Base-by-base conservation (phyloP, 768 basidiomycete species). In the Hydnomerulius pinastri region DNA sequence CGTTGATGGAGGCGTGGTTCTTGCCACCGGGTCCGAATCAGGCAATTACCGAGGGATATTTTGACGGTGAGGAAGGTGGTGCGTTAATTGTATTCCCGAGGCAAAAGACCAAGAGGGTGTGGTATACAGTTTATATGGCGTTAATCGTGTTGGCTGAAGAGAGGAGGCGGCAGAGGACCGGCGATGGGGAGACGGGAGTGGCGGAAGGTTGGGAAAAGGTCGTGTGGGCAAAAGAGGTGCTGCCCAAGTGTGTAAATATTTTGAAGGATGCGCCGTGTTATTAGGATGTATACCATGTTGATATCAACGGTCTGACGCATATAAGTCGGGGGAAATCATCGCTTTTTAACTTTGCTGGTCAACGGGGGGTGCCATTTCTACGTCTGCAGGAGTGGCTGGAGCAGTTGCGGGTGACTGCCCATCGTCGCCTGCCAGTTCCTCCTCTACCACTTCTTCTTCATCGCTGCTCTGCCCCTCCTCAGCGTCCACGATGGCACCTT, bases 101-200 rank as follows among this genome's bases (percentile, higher is more conserved):
- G 42, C 88, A 90, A 67, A 79, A 74, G 63, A 91, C 87, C 42
- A 91, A 91, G 66, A 70, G 87, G 51, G 57, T 83, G 41, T 91
- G 88, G 89, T 90, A 90, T 63, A 82, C 81, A 27, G 59, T 89
- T 6, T 89, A 85, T 62, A 60, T 86, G 51, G 81, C 83, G 11
- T 51, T 77, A 42, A 58, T 83, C 10, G 65, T 85, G 2, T 69
- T 85, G 45, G 65, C 85, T 41, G 70, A 70, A 21, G 78, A 77
- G 54, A 65, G 63, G 43, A 38, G 48, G 29, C 48, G 54, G 28
- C 50, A 24, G 32, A 48, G 20, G n/a, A 37, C 54, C 35, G 50
- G 40, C 23, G 46, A 39, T 23, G 57, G 41, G 27, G 58, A 58
- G 24, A 58, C 48, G 43, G 59, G 63, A 37, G 69, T 63, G 47